phyloP scores from a whole-genome alignment of 1,284 basidiomycete species.

The Ceratobasidium sp. region DNA sequence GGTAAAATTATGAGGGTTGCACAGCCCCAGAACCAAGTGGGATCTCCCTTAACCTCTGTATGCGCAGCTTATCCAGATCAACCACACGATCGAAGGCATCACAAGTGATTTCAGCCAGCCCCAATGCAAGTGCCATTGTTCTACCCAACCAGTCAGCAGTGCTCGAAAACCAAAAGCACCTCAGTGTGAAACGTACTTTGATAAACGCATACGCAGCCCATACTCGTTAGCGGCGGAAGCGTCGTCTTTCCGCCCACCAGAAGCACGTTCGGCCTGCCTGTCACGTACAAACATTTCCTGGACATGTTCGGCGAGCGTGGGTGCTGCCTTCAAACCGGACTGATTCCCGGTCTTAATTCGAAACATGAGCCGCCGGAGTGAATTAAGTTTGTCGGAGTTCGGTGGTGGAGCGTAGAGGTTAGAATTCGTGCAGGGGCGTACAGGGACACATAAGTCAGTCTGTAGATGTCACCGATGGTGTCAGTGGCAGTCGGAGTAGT shows the following conservation, averaged over 20 bases:
- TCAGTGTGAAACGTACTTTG: slow-evolving; percentile 59
- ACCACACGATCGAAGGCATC: slow-evolving; percentile 59
- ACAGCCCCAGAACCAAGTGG: slow-evolving; percentile 9
- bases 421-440: slow-evolving; percentile 42
- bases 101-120: slow-evolving; percentile 55
- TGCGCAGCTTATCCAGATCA: slow-evolving; percentile 54
- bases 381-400: slow-evolving; percentile 40
- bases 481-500: slow-evolving; percentile 24
- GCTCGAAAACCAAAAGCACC: slow-evolving; percentile 26
- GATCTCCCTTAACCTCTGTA: slow-evolving; percentile 12
- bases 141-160: slow-evolving; percentile 49
- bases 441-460: slow-evolving; percentile 51
- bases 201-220: slow-evolving; percentile 69
- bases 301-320: slow-evolving; percentile 14
- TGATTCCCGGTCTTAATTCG: slow-evolving; percentile 27
- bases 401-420: not conserved
- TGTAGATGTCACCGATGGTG: slow-evolving; percentile 17
- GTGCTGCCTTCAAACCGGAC: not conserved
- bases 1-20: not conserved
- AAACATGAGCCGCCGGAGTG: slow-evolving; percentile 49
- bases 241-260: slow-evolving; percentile 27
- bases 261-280: slow-evolving; percentile 27
- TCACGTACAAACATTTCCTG: slow-evolving; percentile 30
- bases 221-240: slow-evolving; percentile 22
- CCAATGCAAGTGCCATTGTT: slow-evolving; percentile 56